Evolutionary conservation across 2,329 filamentous ascomycete genomes (phyloP).

Genomic region (Dothiorella sarmentorum): DNA sequence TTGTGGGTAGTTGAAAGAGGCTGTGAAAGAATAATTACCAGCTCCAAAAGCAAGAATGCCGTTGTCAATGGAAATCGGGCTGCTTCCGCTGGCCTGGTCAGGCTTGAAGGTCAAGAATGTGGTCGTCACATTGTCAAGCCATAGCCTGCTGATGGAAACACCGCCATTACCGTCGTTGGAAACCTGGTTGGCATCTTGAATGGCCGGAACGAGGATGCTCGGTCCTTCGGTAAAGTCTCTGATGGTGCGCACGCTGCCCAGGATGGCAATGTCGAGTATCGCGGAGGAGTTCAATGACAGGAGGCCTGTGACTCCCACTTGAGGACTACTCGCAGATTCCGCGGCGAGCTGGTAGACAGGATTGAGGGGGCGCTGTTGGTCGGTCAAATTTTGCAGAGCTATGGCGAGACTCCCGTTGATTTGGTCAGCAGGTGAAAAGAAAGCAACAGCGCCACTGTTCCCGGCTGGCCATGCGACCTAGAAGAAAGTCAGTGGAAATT

Average conservation of each 20-base stretch:
- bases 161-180: slow-evolving; percentile 41
- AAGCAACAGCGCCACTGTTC: slow-evolving; percentile 58
- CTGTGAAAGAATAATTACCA: slow-evolving; percentile 57
- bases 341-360: slow-evolving; percentile 41
- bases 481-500: slow-evolving; percentile 6
- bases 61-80: slow-evolving; percentile 29
- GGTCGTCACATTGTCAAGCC: slow-evolving; percentile 61
- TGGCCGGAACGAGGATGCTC: slow-evolving; percentile 48
- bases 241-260: slow-evolving; percentile 62
- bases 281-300: slow-evolving; percentile 59
- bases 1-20: slow-evolving; percentile 61
- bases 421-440: slow-evolving; percentile 55
- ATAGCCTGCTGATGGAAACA: slow-evolving; percentile 51
- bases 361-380: slow-evolving; percentile 43
- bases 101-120: slow-evolving; percentile 50
- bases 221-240: slow-evolving; percentile 61
- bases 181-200: slow-evolving; percentile 54
- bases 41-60: slow-evolving; percentile 47
- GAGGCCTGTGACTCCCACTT: slow-evolving; percentile 53
- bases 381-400: slow-evolving; percentile 49
- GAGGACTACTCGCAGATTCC: slow-evolving; percentile 34
- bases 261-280: slow-evolving; percentile 52
- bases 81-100: slow-evolving; percentile 24
- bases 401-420: slow-evolving; percentile 54
- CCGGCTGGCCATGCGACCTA: slow-evolving; percentile 60